Conservation (phyloP, 768 basidiomycete genomes). For the Tricholoma terreum region DNA sequence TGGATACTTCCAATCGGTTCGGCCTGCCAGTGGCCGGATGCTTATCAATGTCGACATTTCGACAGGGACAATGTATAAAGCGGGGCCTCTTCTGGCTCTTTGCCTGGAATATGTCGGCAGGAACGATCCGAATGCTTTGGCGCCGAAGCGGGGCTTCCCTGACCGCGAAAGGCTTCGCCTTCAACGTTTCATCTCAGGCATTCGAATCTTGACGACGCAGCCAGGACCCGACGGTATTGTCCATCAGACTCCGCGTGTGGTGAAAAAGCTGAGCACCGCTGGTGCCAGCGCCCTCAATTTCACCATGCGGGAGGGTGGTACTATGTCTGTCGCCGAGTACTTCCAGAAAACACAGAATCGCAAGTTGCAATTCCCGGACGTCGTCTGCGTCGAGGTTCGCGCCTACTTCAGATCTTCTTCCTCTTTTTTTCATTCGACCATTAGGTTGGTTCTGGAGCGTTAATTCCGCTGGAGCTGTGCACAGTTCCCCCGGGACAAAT, state of each 20-base stretch:
- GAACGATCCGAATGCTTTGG: constrained; percentile 30
- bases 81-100: constrained; percentile 50
- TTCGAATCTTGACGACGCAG: constrained; percentile 45
- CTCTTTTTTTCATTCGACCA: neutral
- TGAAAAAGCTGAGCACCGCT: constrained; percentile 55
- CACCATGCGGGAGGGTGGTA: constrained; percentile 51
- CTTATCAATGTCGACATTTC: constrained; percentile 70
- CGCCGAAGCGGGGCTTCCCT: constrained; percentile 43
- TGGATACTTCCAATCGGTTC: constrained; percentile 70
- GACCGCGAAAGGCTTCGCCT: constrained; percentile 56
- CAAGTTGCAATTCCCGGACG: constrained; percentile 55
- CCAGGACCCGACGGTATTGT: constrained; percentile 27
- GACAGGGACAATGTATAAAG: constrained; percentile 69
- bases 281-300: constrained; percentile 58
- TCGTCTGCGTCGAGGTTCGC: constrained; percentile 66
- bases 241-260: constrained; percentile 47
- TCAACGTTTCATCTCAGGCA: constrained; percentile 52
- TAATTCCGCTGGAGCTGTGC: constrained; percentile 64
- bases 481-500: constrained; percentile 58
- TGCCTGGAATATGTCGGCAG: constrained; percentile 48
- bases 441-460: constrained; percentile 59
- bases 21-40: constrained; percentile 59
- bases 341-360: constrained; percentile 53
- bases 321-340: constrained; percentile 57
- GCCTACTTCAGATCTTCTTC: constrained; percentile 2